Base-by-base conservation (phyloP, 108 stramenopile species). In the Nitzschia sp. region DNA sequence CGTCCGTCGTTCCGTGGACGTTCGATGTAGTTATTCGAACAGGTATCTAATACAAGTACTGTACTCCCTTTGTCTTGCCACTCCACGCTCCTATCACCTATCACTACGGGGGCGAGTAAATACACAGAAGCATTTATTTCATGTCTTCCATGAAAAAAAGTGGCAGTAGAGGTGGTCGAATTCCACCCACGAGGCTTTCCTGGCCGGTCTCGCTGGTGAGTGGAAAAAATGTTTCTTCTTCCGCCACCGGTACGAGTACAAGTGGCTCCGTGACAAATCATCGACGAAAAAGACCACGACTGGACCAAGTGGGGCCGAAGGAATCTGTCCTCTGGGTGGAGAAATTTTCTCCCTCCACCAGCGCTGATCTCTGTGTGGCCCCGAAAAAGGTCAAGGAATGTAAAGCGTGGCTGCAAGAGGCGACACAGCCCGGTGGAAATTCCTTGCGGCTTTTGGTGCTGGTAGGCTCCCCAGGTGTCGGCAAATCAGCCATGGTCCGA, bases 361-460 rank as follows among this genome's bases (percentile, higher is more conserved):
- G 67, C 26, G 44, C 44, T 0, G 89, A 94, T 31, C 61, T 94
- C 5, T 88, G 88, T 50, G 87, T 94, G 9, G 90, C 93, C 23
- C 89, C 93, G 36, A 90, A 91, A 69, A 91, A 91, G 68, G 79
- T 94, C 13, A 80, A 87, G 33, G 80, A 90, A 68, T 73, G 91
- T 9, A 45, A 55, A 3, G 9, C 68, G 1, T 94, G 87, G 84
- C 38, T 94, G 5, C 26, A 65, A 19, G 63, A 76, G 0, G 33
- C 50, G 38, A 56, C 38, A 46, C 56, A 57, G 26, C 44, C n/a
- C 38, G 64, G 65, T 33, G 53, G 58, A 17, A 74, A 28, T 36
- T 45, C 23, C 47, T 34, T 52, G 16, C 85, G 79, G 55, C 38
- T 94, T 63, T 66, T 91, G 60, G 76, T 94, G 19, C 63, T 91